Conservation (phyloP, 768 basidiomycete genomes). For the Suillus clintonianus region DNA sequence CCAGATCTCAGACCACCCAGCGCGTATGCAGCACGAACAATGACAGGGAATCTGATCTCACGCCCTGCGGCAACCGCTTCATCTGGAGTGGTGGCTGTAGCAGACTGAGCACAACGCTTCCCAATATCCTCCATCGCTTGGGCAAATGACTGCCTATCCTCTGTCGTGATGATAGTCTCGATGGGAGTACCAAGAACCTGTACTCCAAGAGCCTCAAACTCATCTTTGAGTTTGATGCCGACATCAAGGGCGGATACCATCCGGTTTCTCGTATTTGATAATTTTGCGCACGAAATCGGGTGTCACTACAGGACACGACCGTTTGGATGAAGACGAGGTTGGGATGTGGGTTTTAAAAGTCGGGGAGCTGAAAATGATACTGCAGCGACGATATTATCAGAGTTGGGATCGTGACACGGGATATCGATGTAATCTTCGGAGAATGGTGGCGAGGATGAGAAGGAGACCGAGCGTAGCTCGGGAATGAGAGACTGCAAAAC, state of each 20-base stretch:
- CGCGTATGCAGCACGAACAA: no score
- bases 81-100: constrained; percentile 83
- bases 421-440: constrained; percentile 89
- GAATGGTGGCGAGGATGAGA: constrained; percentile 54
- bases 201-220: no score
- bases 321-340: constrained; percentile 69
- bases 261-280: no score
- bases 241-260: no score
- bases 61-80: no score
- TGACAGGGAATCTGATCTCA: no score
- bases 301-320: constrained; percentile 90
- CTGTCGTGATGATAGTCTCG: constrained; percentile 95
- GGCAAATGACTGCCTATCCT: constrained; percentile 94
- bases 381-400: constrained; percentile 84
- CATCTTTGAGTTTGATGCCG: no score
- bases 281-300: no score
- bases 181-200: no score
- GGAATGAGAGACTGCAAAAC: constrained; percentile 35
- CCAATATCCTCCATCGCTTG: constrained; percentile 94
- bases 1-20: no score
- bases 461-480: constrained; percentile 44
- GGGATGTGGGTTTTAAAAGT: constrained; percentile 63
- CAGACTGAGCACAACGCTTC: constrained; percentile 91
- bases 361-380: constrained; percentile 77
- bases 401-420: constrained; percentile 87